phyloP scores from a whole-genome alignment of 257 asterid genomes.

The Solanum ossicruentum region DNA sequence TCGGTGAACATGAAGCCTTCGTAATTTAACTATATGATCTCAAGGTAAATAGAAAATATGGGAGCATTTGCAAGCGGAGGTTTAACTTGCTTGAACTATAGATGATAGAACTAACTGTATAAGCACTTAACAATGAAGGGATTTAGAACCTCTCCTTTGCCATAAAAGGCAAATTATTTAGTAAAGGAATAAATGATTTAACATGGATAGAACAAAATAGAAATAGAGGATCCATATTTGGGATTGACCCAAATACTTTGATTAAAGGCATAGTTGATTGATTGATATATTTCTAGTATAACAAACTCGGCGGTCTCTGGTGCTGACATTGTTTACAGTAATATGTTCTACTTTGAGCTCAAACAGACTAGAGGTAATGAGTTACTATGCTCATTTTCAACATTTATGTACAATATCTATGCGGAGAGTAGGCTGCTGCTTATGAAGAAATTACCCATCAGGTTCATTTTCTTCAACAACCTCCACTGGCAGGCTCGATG shows the following conservation, averaged over 20 bases:
- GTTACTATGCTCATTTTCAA: background rate
- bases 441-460: background rate
- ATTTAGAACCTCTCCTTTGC: background rate
- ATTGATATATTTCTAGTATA: background rate
- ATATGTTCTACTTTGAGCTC: background rate
- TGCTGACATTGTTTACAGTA: background rate
- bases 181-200: background rate
- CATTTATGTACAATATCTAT: background rate
- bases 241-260: background rate
- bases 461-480: conserved; percentile 31
- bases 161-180: background rate
- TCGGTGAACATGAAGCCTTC: no score
- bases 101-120: no score
- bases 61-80: background rate
- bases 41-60: background rate
- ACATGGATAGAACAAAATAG: background rate
- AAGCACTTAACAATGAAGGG: no score
- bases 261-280: background rate
- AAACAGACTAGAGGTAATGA: background rate
- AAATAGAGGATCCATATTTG: background rate
- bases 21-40: background rate
- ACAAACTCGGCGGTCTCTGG: background rate
- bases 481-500: conserved; percentile 80
- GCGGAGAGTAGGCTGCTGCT: background rate
- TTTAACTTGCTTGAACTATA: no score